phyloP scores from a whole-genome alignment of 306 rosid genomes.

The Rosa multiflora region DNA sequence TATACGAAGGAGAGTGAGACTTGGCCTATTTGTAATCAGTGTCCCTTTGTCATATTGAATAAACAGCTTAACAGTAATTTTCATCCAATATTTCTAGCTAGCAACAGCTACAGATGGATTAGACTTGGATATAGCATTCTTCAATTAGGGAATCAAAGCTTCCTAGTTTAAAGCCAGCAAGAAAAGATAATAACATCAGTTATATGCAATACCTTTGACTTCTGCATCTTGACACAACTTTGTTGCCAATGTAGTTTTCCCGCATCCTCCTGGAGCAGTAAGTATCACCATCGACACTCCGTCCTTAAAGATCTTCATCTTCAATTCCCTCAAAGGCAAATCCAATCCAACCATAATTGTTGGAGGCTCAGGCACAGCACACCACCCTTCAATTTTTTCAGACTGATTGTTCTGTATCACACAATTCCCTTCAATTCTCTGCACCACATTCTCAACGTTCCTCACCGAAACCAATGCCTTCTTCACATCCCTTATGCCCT shows the following conservation, averaged over 20 bases:
- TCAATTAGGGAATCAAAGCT: not conserved
- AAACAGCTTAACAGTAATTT: too few species aligned
- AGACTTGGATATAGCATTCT: not conserved
- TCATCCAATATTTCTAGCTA: too few species aligned
- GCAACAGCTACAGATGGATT: too few species aligned
- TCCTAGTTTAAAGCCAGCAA: not conserved
- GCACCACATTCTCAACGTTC: not conserved
- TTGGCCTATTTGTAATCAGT: too few species aligned
- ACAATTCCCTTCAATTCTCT: slow-evolving; percentile 13
- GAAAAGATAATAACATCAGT: not conserved
- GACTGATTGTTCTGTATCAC: not conserved
- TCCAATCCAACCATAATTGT: slow-evolving; percentile 47
- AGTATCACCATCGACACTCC: slow-evolving; percentile 31
- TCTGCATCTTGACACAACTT: too few species aligned
- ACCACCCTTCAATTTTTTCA: not conserved
- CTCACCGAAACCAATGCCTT: not conserved
- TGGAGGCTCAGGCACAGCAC: slow-evolving; percentile 38
- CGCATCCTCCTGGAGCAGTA: slow-evolving; percentile 49
- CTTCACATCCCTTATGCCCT: not conserved
- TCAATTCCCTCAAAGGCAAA: slow-evolving; percentile 42
- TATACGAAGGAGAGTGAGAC: too few species aligned
- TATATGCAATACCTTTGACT: not conserved
- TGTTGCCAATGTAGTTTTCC: slow-evolving; percentile 27
- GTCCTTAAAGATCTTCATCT: slow-evolving; percentile 31
- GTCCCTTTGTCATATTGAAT: too few species aligned